Base-by-base conservation (phyloP, 2,329 filamentous ascomycete species). In the Metarhizium guizhouense region DNA sequence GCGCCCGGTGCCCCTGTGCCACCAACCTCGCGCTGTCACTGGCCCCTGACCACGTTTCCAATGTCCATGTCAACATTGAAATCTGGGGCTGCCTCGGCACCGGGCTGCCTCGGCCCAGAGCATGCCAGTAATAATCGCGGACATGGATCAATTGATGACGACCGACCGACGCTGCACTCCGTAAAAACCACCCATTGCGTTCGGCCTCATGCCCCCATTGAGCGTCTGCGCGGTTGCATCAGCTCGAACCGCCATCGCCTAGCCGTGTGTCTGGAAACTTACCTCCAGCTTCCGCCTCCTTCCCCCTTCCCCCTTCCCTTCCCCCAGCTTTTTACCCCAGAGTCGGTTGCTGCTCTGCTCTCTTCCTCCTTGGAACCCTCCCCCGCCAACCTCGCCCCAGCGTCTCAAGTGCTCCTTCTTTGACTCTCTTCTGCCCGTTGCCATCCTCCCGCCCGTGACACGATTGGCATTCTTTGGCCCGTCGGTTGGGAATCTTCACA, bases 181-280 rank as follows among this genome's bases (percentile, higher is more conserved):
- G 25, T 25, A 25, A 25, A 25, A 25, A 25, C 25, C 3, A 25
- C 25, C 47, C 51, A 18, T 53, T 40, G n/a, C 10, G 6, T 48
- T 53, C 49, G 52, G 51, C 56, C 10, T 58, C 56, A 55, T 54
- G 54, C 42, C 58, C 54, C 51, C 32, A 56, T 55, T 16, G 25
- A 59, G 58, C 54, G 47, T 53, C 47, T 56, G 54, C 54, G 50
- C 50, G 32, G 53, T 32, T 25, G 25, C 25, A 25, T 25, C 25
- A 4, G 25, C 25, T 25, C 4, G 25, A 25, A 25, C 49, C 51
- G 42, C 55, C 51, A 54, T 40, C 51, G n/a, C 36, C 11, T 34
- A 52, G 29, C 40, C 47, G 50, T 47, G n/a, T 36, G 47, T 11
- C 51, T 48, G 38, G 20, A 29, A 13, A 36, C 40, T 47, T 25